Percentiles rank a stretch among this genome's conserved stretches.
These are phyloP conservation scores for Dactylis glomerata DNA, from an alignment of 176 grass and related monocot genomes.

Conservation along the genomic window DNA sequence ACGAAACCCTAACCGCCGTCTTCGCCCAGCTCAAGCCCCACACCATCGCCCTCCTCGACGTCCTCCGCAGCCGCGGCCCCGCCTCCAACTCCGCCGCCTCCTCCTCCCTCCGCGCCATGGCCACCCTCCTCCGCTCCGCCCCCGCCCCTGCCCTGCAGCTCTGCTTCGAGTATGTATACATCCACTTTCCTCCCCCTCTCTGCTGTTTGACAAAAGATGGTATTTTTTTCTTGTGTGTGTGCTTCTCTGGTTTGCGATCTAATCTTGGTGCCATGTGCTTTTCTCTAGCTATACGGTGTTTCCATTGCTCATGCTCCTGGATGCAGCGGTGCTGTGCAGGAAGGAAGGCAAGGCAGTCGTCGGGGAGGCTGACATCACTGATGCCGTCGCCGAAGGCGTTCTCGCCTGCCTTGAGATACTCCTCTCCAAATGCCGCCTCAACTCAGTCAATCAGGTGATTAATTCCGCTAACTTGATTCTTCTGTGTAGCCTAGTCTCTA, in stretches of 20 bases:
- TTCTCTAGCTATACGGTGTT: slow-evolving; percentile 65
- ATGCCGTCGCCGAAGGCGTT: slow-evolving; percentile 59
- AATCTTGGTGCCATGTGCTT: slow-evolving; percentile 18
- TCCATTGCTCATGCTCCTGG: slow-evolving; percentile 78
- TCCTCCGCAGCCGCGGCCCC: slow-evolving; percentile 56
- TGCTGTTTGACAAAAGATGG: background rate
- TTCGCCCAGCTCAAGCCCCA: slow-evolving; percentile 77
- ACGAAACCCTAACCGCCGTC: slow-evolving; percentile 57
- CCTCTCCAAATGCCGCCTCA: slow-evolving; percentile 65
- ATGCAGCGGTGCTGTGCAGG: slow-evolving; percentile 74
- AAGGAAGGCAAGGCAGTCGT: slow-evolving; percentile 40
- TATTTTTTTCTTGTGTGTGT: background rate
- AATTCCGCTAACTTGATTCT: background rate
- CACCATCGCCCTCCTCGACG: slow-evolving; percentile 71
- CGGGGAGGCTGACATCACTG: slow-evolving; percentile 46
- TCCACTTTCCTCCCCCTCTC: background rate
- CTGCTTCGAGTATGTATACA: slow-evolving; percentile 64
- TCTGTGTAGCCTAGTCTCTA: background rate
- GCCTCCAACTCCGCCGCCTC: slow-evolving; percentile 23
- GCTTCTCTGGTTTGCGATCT: background rate
- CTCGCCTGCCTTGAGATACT: slow-evolving; percentile 73
- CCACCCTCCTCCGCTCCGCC: slow-evolving; percentile 52
- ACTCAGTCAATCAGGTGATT: slow-evolving; percentile 70
- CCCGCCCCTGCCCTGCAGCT: slow-evolving; percentile 51
- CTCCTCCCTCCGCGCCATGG: slow-evolving; percentile 62